A percentile compares a stretch with the other conserved stretches of the same genome.
These are phyloP conservation scores for Meira nashicola DNA, from an alignment of 1,284 basidiomycete species.

Conservation along the genomic window DNA sequence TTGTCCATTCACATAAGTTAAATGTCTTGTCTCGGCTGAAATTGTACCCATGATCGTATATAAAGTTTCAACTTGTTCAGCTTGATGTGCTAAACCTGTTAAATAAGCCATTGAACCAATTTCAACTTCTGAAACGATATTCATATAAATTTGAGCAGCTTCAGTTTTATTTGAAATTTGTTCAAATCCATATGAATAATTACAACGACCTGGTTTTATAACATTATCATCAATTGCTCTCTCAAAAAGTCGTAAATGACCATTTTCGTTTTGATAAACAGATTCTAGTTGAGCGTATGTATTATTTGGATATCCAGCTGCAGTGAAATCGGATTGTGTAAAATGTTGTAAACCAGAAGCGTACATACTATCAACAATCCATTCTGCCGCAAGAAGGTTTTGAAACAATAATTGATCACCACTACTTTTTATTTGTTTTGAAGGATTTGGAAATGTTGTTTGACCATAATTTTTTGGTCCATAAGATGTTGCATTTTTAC, in stretches of 20 bases:
- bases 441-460: neutral
- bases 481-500: neutral
- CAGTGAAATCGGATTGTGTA: neutral
- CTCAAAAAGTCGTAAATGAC: neutral
- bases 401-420: neutral
- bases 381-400: slow-evolving; percentile 3
- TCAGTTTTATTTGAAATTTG: neutral
- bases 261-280: slow-evolving; percentile 2
- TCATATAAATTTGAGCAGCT: neutral
- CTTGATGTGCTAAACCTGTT: neutral
- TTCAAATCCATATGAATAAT: neutral
- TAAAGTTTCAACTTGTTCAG: neutral
- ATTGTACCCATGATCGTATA: slow-evolving; percentile 1
- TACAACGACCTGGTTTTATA: neutral
- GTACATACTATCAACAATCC: neutral
- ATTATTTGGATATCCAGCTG: neutral
- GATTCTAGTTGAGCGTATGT: neutral
- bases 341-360: neutral
- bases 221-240: neutral
- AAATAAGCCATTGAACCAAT: slow-evolving; percentile 2
- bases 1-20: neutral
- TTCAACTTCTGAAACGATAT: neutral
- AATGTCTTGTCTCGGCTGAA: neutral
- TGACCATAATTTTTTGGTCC: neutral
- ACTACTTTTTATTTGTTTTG: neutral